Percentiles rank a stretch among this genome's conserved stretches.
Conservation (phyloP, 192 early-diverging fungal genomes). For the Pecoramyces ruminantium region DNA sequence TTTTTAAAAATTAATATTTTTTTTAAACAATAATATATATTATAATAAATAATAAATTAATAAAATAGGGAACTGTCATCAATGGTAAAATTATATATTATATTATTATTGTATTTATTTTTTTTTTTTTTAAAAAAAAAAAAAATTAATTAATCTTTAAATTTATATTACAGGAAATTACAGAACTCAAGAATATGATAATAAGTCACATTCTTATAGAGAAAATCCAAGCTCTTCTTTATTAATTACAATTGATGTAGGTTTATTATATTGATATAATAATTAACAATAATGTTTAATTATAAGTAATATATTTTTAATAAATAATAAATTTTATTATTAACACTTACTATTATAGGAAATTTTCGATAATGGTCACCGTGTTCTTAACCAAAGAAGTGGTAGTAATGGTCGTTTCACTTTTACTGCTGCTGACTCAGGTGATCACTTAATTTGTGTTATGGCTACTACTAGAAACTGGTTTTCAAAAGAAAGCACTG, state of each 20-base stretch:
- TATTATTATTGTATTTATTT: background rate
- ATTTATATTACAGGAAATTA: constrained; percentile 13
- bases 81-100: background rate
- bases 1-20: background rate
- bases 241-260: constrained; percentile 51
- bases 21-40: background rate
- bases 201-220: constrained; percentile 32
- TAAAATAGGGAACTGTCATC: background rate
- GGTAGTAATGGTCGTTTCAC: constrained; percentile 60
- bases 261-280: too few species aligned
- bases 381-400: constrained; percentile 65
- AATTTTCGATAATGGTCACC: constrained; percentile 3
- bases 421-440: constrained; percentile 75
- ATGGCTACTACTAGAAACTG: constrained; percentile 9
- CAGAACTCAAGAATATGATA: constrained; percentile 67
- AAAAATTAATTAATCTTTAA: background rate
- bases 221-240: constrained; percentile 44
- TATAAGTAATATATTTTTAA: too few species aligned
- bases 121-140: too few species aligned
- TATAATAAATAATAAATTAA: too few species aligned
- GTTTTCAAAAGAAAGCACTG: constrained; percentile 6
- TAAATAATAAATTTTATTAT: too few species aligned
- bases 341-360: constrained; percentile 15
- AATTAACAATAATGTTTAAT: too few species aligned
- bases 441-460: constrained; percentile 85